These are phyloP conservation scores for Arabidopsis lyrata DNA, from an alignment of 441 rosid species.

Conservation along the genomic window DNA sequence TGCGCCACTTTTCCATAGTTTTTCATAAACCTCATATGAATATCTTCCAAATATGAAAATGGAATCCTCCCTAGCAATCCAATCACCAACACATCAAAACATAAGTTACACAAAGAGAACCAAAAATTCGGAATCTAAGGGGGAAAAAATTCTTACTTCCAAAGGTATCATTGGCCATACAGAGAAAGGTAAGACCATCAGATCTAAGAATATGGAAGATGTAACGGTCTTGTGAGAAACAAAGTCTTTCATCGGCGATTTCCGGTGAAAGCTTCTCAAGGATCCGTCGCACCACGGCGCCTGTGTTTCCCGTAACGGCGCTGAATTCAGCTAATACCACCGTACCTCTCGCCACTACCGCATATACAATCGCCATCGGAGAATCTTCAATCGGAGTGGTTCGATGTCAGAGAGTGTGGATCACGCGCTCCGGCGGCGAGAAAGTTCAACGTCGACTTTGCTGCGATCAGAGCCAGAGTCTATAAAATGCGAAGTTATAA, in stretches of 20 bases:
- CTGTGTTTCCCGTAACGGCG: slow-evolving; percentile 92
- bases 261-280: slow-evolving; percentile 87
- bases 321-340: slow-evolving; percentile 95
- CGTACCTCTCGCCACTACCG: slow-evolving; percentile 90
- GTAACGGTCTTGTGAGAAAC: slow-evolving; percentile 92
- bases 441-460: slow-evolving; percentile 30
- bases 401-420: slow-evolving; percentile 1
- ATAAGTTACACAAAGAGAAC: not conserved
- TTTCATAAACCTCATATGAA: slow-evolving; percentile 96
- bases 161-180: slow-evolving; percentile 94
- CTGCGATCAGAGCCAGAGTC: slow-evolving; percentile 32
- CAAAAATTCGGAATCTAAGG: slow-evolving; percentile 6
- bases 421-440: slow-evolving; percentile 31
- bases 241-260: slow-evolving; percentile 72
- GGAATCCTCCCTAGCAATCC: slow-evolving; percentile 83
- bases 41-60: slow-evolving; percentile 94
- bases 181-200: slow-evolving; percentile 86
- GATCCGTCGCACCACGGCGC: slow-evolving; percentile 85
- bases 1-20: slow-evolving; percentile 86
- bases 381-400: not conserved
- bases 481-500: slow-evolving; percentile 7
- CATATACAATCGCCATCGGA: slow-evolving; percentile 87
- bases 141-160: slow-evolving; percentile 65
- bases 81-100: slow-evolving; percentile 27
- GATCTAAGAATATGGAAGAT: slow-evolving; percentile 96